Percentiles rank a stretch among this genome's conserved stretches.
Evolutionary conservation across 495 filamentous ascomycete species (phyloP).

Genomic region (Aspergillus saccharolyticus): DNA sequence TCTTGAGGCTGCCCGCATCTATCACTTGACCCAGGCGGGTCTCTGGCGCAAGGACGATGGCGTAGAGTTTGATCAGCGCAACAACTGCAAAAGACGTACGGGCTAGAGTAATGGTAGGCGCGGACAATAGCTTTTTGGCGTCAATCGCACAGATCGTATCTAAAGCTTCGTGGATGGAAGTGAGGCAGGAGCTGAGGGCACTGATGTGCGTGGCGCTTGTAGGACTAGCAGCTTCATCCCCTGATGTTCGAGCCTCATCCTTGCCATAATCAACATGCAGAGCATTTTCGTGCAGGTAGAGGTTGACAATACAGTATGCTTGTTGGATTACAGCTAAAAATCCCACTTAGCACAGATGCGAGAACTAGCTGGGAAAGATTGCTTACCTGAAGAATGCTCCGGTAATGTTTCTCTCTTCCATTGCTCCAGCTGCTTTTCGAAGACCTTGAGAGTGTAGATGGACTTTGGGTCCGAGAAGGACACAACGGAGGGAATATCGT

Average conservation of each 20-base stretch:
- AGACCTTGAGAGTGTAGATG: slow-evolving; percentile 67
- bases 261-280: slow-evolving; percentile 66
- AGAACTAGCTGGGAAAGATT: neutral
- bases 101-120: slow-evolving; percentile 75
- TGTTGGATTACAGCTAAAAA: slow-evolving; percentile 24
- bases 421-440: slow-evolving; percentile 68
- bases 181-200: slow-evolving; percentile 66
- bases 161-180: slow-evolving; percentile 67
- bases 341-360: slow-evolving; percentile 8
- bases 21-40: slow-evolving; percentile 73
- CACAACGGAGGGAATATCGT: slow-evolving; percentile 59
- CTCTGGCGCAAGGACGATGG: slow-evolving; percentile 62
- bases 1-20: slow-evolving; percentile 63
- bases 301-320: slow-evolving; percentile 48
- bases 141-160: slow-evolving; percentile 62
- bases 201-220: slow-evolving; percentile 62
- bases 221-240: slow-evolving; percentile 29
- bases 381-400: slow-evolving; percentile 35
- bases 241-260: slow-evolving; percentile 20
- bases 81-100: slow-evolving; percentile 78
- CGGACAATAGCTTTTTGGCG: slow-evolving; percentile 54
- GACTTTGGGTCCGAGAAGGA: slow-evolving; percentile 71
- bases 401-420: slow-evolving; percentile 55
- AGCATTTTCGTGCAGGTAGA: slow-evolving; percentile 86
- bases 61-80: slow-evolving; percentile 85